Evolutionary conservation across 768 basidiomycete genomes (phyloP), one percentile per base, ranked within the genome.

Genomic region (Gyrodon lividus): DNA sequence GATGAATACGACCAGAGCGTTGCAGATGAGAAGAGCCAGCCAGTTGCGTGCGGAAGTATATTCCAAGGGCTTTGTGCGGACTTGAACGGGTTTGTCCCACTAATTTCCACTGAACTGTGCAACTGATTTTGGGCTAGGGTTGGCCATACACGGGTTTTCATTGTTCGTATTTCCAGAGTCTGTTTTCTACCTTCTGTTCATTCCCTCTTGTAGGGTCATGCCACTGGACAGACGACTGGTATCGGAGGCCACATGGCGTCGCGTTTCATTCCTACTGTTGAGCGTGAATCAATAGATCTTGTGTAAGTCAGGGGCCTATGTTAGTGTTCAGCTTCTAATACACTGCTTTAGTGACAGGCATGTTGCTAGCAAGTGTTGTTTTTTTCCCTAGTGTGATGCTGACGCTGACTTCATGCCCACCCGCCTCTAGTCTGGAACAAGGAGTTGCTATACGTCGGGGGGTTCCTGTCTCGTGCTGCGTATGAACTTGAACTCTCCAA

Each of bases 201-300:
- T 20, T 6, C 38, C 19, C 42, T n/a, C 22, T 12, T 37, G 16
- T 46, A 91, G 89, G 92, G 92, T 13, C 92, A 95, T 66, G 83
- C 92, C 14, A 97, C 93, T 4, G 86, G 79, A 5, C 96, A 98
- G 70, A 96, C 93, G 9, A 96, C 94, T 1, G 95, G 96, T 35
- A 71, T 84, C 26, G 81, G 79, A 2, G 83, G 83, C 0, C 81
- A 86, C 51, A 75, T 87, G 60, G 76, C 92, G 0, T 86, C 89
- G 8, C 77, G 94, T 3, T 97, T 97, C 63, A 95, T 98, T 50
- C 91, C 93, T 9, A 98, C 95, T 0, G 95, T 98, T 7, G 96
- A 98, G 67, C 81, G 96, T 55, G 96, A 98, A 71, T 89, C 88
- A 0, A 87, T 95, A 56, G 93, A 92, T 69, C 74, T 95, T 26